Conservation (phyloP, 768 basidiomycete species). For the Baorangia bicolor region DNA sequence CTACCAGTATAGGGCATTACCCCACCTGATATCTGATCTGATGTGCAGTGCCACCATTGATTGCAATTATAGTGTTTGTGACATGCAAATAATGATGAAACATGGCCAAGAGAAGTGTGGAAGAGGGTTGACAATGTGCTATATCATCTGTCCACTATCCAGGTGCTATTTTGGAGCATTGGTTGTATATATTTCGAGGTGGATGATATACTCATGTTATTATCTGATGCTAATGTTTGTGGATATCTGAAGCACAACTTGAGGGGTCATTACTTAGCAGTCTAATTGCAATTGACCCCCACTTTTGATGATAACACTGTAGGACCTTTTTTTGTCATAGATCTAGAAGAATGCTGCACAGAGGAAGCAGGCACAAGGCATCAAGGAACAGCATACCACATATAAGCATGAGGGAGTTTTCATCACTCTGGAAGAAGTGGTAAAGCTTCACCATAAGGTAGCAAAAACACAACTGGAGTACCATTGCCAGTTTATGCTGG, state of each 20-base stretch:
- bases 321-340: background rate
- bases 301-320: background rate
- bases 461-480: background rate
- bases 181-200: conserved; percentile 2
- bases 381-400: background rate
- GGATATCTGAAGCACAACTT: background rate
- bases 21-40: background rate
- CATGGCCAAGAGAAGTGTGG: conserved; percentile 1
- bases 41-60: background rate
- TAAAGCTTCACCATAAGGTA: background rate
- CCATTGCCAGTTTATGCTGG: background rate
- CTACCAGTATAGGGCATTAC: conserved; percentile 1
- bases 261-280: background rate
- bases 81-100: conserved; percentile 1
- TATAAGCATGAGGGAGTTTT: background rate
- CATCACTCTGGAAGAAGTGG: background rate
- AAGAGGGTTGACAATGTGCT: background rate
- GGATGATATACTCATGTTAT: background rate
- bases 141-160: background rate
- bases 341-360: background rate
- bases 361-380: background rate
- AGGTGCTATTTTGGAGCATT: conserved; percentile 9
- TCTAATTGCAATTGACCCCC: conserved; percentile 1
- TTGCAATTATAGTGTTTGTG: background rate
- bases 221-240: background rate